Base-by-base conservation (phyloP, 2,329 filamentous ascomycete species). In the Nannizzia gypsea region DNA sequence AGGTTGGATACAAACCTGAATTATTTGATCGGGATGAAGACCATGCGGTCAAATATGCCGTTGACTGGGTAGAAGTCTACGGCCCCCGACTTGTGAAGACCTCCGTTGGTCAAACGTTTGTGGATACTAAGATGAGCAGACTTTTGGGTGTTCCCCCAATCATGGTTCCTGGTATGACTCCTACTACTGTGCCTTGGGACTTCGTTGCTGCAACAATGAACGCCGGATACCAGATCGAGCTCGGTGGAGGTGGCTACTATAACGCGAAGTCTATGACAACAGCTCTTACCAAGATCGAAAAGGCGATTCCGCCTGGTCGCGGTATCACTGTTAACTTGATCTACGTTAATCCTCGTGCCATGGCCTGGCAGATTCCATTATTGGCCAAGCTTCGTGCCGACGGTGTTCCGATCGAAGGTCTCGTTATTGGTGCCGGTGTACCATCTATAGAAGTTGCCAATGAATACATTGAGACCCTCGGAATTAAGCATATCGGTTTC, bases 1-100 rank as follows among this genome's bases (percentile, higher is more conserved):
- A 97, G 74, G 87, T 99, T 63, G 93, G 93, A 59, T 99, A 96
- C 80, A 99, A 99, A 81, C 88, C 92, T 1, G 93, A 99, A 76
- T 81, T 99, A 57, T 99, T 99, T 68, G 92, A 99, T 71, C 88
- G 93, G 60, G 93, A 99, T 71, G 90, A 91, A 69, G 89, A 96
- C 71, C 85, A 96, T 69, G 91, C 93, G 3, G 87, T 99, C 69
- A 93, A 91, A 73, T 97, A 90, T 72, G 92, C 93, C 56, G 87
- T 90, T 31, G 90, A 99, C 74, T 99, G 95, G 95, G 90, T 99
- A 61, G 95, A 95, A 75, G 91, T 96, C 73, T 91, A 93, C 71
- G 91, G 92, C 8, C 93, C 95, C n/a, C 87, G 86, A 62, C 81
- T 99, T 48, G 85, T 95, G 67, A 93, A 89, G 76, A 96, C 89